These are phyloP conservation scores for Aschersonia sp. DNA, from an alignment of 2,329 filamentous ascomycete species.

Conservation along the genomic window DNA sequence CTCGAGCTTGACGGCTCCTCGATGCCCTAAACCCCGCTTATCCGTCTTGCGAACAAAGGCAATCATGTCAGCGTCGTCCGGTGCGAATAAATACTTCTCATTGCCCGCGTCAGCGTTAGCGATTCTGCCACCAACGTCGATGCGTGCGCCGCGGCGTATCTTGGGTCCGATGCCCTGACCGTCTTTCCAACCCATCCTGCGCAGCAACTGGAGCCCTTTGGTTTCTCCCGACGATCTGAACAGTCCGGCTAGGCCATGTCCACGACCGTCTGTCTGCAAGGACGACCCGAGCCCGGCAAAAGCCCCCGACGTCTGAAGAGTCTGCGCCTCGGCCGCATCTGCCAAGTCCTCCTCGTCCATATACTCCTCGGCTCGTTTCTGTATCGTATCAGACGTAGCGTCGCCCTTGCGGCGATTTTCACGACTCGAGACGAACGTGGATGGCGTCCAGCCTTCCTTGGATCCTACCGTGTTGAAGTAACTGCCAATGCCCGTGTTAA, in stretches of 20 bases:
- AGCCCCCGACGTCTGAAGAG: slow-evolving; percentile 55
- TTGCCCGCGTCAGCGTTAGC: slow-evolving; percentile 19
- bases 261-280: slow-evolving; percentile 33
- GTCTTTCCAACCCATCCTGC: slow-evolving; percentile 90
- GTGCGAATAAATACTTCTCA: slow-evolving; percentile 65
- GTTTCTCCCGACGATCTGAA: slow-evolving; percentile 64
- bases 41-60: slow-evolving; percentile 50
- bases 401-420: slow-evolving; percentile 59
- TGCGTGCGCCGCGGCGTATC: slow-evolving; percentile 56
- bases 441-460: slow-evolving; percentile 94
- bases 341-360: slow-evolving; percentile 97
- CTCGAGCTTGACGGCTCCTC: slow-evolving; percentile 40
- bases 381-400: slow-evolving; percentile 24
- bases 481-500: slow-evolving; percentile 25
- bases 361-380: slow-evolving; percentile 70
- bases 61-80: slow-evolving; percentile 62
- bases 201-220: slow-evolving; percentile 72
- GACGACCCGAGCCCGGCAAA: slow-evolving; percentile 68
- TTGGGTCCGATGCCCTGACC: slow-evolving; percentile 89
- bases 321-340: slow-evolving; percentile 66
- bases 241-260: slow-evolving; percentile 51
- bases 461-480: slow-evolving; percentile 98
- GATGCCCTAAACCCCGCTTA: slow-evolving; percentile 55
- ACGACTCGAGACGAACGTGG: slow-evolving; percentile 83
- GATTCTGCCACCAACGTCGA: slow-evolving; percentile 31